Evolutionary conservation across 2,329 filamentous ascomycete species (phyloP).

Genomic region (Penicillium sp.): DNA sequence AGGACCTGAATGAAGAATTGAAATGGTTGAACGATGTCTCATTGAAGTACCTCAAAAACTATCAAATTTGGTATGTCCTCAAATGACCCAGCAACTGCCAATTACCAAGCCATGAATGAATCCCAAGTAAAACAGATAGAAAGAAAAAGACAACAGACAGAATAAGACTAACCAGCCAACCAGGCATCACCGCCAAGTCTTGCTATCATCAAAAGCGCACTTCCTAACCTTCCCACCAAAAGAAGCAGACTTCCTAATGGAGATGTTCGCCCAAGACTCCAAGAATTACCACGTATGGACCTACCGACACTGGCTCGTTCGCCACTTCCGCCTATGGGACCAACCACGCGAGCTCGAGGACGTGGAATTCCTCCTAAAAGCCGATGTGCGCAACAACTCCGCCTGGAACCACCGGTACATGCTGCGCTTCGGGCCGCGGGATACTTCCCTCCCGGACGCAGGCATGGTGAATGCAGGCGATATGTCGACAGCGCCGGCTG

Average conservation of each 20-base stretch:
- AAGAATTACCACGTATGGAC: slow-evolving; percentile 99
- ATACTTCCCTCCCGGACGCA: slow-evolving; percentile 40
- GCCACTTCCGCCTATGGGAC: slow-evolving; percentile 59
- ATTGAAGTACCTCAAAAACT: slow-evolving; percentile 87
- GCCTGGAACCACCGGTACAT: slow-evolving; percentile 98
- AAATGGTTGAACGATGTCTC: slow-evolving; percentile 83
- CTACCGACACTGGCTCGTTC: slow-evolving; percentile 79
- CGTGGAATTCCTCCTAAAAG: slow-evolving; percentile 69
- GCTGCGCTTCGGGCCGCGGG: slow-evolving; percentile 70
- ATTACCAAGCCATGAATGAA: neutral
- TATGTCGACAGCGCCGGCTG: slow-evolving; percentile 11
- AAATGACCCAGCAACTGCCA: neutral
- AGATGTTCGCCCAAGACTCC: slow-evolving; percentile 79
- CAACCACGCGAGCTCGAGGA: slow-evolving; percentile 63
- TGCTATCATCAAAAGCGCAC: slow-evolving; percentile 49
- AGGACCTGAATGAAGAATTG: slow-evolving; percentile 69
- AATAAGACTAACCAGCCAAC: slow-evolving; percentile 11
- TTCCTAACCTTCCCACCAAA: slow-evolving; percentile 59
- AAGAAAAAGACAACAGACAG: neutral
- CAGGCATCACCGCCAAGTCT: slow-evolving; percentile 60
- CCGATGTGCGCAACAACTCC: slow-evolving; percentile 91
- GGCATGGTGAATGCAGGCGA: slow-evolving; percentile 35
- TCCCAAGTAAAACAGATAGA: neutral
- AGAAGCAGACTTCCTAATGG: slow-evolving; percentile 72
- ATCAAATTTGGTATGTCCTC: slow-evolving; percentile 80